phyloP scores from a whole-genome alignment of 2,329 filamentous ascomycete species.

The Colletotrichum caudatum region DNA sequence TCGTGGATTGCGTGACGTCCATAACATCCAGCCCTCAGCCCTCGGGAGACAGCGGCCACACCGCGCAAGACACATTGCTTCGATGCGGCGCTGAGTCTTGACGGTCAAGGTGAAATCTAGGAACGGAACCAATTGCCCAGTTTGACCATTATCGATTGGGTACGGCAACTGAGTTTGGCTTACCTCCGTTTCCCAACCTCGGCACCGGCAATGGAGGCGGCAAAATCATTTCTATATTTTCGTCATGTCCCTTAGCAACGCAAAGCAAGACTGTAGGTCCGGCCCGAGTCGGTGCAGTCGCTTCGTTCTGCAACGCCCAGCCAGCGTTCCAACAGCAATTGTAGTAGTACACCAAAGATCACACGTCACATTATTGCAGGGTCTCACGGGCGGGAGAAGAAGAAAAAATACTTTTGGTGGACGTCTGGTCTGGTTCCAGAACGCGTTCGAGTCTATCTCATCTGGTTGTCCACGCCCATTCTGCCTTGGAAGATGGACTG shows the following conservation, averaged over 20 bases:
- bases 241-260: conserved; percentile 21
- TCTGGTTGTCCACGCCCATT: conserved; percentile 25
- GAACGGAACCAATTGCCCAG: conserved; percentile 3
- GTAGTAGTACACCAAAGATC: neutral
- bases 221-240: neutral
- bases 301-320: neutral
- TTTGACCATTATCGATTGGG: neutral
- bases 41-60: conserved; percentile 19
- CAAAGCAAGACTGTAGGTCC: conserved; percentile 29
- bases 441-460: conserved; percentile 31
- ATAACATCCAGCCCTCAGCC: conserved; percentile 20
- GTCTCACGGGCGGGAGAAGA: conserved; percentile 26
- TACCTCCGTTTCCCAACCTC: conserved; percentile 13
- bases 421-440: conserved; percentile 40
- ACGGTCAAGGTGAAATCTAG: conserved; percentile 26
- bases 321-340: neutral
- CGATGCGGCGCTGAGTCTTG: conserved; percentile 15
- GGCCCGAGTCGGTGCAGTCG: neutral
- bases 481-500: conserved; percentile 37
- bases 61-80: conserved; percentile 12
- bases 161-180: neutral
- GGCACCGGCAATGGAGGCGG: neutral
- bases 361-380: conserved; percentile 37
- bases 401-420: conserved; percentile 30
- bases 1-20: conserved; percentile 10